A percentile compares a stretch with the other conserved stretches of the same genome.
These are phyloP conservation scores for Teunomyces barrocoloradensis DNA, from an alignment of 805 yeast species.

Conservation along the genomic window DNA sequence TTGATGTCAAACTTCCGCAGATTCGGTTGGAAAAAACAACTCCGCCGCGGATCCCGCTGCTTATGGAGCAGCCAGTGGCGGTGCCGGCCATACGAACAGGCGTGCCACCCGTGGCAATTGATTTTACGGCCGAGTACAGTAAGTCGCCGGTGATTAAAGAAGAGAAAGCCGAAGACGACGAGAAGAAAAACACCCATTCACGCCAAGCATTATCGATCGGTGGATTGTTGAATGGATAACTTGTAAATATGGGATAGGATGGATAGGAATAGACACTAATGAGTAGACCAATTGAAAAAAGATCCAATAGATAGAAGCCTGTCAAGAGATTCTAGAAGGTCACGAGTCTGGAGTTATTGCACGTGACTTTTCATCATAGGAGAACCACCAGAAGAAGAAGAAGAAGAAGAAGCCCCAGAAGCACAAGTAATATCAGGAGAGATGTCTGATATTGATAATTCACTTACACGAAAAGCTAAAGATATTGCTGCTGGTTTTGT, in stretches of 20 bases:
- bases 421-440: too few relatives aligned
- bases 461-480: conserved; percentile 35
- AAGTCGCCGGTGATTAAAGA: background rate
- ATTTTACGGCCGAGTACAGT: conserved; percentile 21
- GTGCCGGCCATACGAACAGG: background rate
- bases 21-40: conserved; percentile 4
- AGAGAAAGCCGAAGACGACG: conserved; percentile 11
- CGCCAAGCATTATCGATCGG: conserved; percentile 36
- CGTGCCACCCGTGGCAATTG: conserved; percentile 23
- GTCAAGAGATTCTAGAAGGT: too few relatives aligned
- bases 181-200: conserved; percentile 10
- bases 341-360: background rate
- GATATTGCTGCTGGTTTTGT: conserved; percentile 45
- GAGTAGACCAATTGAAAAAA: too few relatives aligned
- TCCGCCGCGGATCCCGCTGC: background rate
- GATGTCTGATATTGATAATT: conserved; percentile 28
- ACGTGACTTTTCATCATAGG: conserved; percentile 9
- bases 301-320: too few relatives aligned
- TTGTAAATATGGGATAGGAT: conserved; percentile 2
- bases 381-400: background rate
- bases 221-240: conserved; percentile 34
- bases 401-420: background rate
- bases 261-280: background rate
- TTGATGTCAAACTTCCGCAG: conserved; percentile 13
- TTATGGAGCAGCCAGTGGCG: background rate